Conservation (phyloP, 177 flowering plant species). For the Vitis hybrid region DNA sequence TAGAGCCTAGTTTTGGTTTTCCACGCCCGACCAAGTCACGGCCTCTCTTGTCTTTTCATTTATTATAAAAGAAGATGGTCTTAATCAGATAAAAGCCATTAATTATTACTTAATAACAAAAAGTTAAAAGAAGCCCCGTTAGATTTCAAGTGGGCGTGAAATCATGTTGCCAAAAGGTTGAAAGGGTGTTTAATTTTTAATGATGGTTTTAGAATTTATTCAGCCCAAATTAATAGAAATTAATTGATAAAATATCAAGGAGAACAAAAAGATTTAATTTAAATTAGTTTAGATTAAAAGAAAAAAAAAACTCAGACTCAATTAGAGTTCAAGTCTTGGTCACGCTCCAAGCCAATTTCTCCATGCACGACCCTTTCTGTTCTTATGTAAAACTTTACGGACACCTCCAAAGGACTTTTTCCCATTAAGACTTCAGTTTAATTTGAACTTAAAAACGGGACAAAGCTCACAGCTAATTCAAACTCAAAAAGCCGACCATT, state of each 20-base stretch:
- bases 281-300: too few relatives aligned
- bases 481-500: too few relatives aligned
- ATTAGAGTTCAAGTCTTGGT: too few relatives aligned
- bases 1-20: background rate
- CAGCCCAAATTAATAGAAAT: too few relatives aligned
- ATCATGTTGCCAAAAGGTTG: background rate
- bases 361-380: background rate
- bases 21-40: background rate
- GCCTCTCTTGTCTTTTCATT: background rate
- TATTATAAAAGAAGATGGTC: background rate
- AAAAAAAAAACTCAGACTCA: too few relatives aligned
- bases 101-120: background rate
- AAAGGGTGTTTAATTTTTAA: too few relatives aligned
- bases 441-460: too few relatives aligned
- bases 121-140: background rate
- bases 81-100: background rate
- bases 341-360: background rate
- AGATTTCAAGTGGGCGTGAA: background rate
- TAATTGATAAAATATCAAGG: too few relatives aligned
- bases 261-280: too few relatives aligned
- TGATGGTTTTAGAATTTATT: too few relatives aligned
- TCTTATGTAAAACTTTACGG: background rate
- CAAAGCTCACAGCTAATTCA: too few relatives aligned
- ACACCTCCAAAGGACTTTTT: background rate
- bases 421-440: background rate